Evolutionary conservation across 495 filamentous ascomycete genomes (phyloP).

Genomic region (Aspergillus affinis): DNA sequence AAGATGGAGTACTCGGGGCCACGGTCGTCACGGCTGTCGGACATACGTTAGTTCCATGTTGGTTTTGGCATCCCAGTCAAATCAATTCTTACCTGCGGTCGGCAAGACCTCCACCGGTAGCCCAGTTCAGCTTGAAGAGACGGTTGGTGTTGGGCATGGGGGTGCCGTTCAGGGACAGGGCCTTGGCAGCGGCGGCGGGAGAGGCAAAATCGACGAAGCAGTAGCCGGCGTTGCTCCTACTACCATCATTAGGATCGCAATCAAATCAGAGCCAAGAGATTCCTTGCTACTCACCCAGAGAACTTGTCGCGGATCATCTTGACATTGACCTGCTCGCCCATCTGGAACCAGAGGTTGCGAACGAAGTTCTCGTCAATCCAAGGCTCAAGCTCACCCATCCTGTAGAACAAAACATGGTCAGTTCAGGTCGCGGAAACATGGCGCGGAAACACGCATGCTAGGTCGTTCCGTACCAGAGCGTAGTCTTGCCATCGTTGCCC

Average conservation of each 20-base stretch:
- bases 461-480: conserved; percentile 63
- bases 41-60: conserved; percentile 18
- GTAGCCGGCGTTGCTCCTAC: conserved; percentile 91
- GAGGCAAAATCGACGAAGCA: conserved; percentile 95
- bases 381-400: conserved; percentile 99
- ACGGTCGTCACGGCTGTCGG: conserved; percentile 79
- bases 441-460: neutral
- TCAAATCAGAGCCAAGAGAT: conserved; percentile 8
- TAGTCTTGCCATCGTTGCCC: conserved; percentile 71
- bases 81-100: conserved; percentile 71
- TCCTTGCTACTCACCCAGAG: conserved; percentile 75
- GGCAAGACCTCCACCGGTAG: conserved; percentile 90
- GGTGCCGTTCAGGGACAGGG: conserved; percentile 82
- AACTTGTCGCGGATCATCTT: conserved; percentile 99
- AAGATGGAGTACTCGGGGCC: conserved; percentile 97
- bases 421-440: neutral
- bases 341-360: conserved; percentile 85
- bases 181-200: conserved; percentile 85
- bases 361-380: conserved; percentile 99
- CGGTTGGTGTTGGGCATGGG: conserved; percentile 92
- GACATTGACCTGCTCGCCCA: conserved; percentile 93
- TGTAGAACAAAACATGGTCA: conserved; percentile 28
- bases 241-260: conserved; percentile 49
- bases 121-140: conserved; percentile 99
- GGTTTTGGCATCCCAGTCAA: neutral